phyloP scores from a whole-genome alignment of 352 stramenopile species.

The Labyrinthula sp. region DNA sequence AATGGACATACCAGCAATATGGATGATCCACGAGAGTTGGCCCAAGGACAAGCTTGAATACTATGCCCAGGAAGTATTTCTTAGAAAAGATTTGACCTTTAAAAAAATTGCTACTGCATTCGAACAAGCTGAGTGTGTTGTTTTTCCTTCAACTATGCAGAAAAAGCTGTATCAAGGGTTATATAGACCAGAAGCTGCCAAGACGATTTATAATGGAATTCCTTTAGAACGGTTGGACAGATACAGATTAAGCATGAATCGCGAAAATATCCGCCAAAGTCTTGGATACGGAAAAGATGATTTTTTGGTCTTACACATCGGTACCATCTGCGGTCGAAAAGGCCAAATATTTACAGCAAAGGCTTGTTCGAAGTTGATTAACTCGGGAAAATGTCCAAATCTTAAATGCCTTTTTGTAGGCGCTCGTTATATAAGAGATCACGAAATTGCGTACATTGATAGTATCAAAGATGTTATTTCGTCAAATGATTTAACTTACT shows the following conservation, averaged over 20 bases:
- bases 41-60: conserved; percentile 15
- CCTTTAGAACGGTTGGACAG: conserved; percentile 3
- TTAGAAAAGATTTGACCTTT: conserved; percentile 6
- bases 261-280: not conserved
- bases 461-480: conserved; percentile 6
- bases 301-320: conserved; percentile 18
- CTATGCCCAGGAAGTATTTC: conserved; percentile 19
- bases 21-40: conserved; percentile 23
- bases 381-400: conserved; percentile 2
- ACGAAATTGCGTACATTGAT: conserved; percentile 22
- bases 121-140: not conserved
- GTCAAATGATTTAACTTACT: not conserved
- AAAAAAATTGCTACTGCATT: conserved; percentile 6
- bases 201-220: conserved; percentile 19
- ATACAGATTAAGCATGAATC: not conserved
- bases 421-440: conserved; percentile 21
- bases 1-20: conserved; percentile 1
- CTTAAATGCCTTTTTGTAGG: not conserved
- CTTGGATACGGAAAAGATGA: conserved; percentile 8
- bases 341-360: conserved; percentile 8
- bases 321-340: conserved; percentile 21
- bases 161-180: conserved; percentile 6
- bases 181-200: not conserved
- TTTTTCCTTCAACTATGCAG: conserved; percentile 15
- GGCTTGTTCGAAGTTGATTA: conserved; percentile 7